Evolutionary conservation across 164 flowering plant species (phyloP), one percentile per base, ranked within the genome.

Genomic region (Nymphaea colorata): DNA sequence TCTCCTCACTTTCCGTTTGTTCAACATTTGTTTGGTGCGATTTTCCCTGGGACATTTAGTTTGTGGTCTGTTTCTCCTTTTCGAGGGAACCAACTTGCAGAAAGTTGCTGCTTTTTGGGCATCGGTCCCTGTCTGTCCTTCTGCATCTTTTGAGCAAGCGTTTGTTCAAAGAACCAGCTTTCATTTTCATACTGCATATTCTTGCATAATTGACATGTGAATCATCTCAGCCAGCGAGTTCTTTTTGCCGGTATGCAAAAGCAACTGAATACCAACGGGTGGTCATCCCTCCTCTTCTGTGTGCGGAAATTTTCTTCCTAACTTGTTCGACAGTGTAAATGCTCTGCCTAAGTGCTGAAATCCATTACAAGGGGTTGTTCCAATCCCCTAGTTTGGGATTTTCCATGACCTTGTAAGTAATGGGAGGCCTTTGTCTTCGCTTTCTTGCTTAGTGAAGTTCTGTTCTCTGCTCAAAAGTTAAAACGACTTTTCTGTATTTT

Each of bases 321-420:
- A 25, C 36, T 1, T 51, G 57, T 51, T 51, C 12, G n/a, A 2
- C 64, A 2, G 41, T 17, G 41, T 61, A 12, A 17, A 61, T 61
- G 64, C 64, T 61, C 14, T 61, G 64, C 64, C 64, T 61, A 61
- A 61, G 64, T 17, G 64, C 64, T 61, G 64, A 61, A 17, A 17
- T 41, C 64, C 64, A 61, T 61, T 12, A 61, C 17, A 17, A 61
- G 25, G 18, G 64, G 64, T 8, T 61, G 10, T 41, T 17, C 17
- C 36, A 61, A 17, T 11, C 64, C n/a, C n/a, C 64, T 17, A 17
- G 25, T 61, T 17, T 61, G 7, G 64, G 64, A 8, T 61, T 61
- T 61, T 10, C 36, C 12, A 17, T 61, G 64, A 61, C 10, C 36
- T 17, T 17, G 41, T 61, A 41, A 6, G 64, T 61, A 11, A 61